Base-by-base conservation (phyloP, 768 basidiomycete species). In the Psilocybe azurescens region DNA sequence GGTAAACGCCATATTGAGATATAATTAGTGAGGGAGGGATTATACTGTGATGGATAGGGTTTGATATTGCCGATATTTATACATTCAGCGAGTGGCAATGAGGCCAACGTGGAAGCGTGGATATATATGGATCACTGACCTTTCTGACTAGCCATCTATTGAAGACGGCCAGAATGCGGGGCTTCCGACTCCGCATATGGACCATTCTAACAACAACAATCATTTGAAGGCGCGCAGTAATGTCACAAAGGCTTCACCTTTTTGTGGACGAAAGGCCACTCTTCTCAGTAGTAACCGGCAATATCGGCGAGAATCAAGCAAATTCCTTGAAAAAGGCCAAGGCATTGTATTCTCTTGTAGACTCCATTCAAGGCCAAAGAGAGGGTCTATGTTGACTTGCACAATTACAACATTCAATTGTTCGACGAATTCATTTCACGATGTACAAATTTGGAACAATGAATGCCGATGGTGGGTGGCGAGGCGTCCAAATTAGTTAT, bases 21-120 rank as follows among this genome's bases (percentile, higher is more conserved):
- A 33, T 52, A 36, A 53, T 50, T 44, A 53, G 44, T 14, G 53
- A 44, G 39, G 46, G 44, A 33, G n/a, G 53, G 53, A 32, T 30
- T 47, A 50, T 18, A 48, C 24, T 55, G 52, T 29, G 52, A 51
- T 28, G 32, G 32, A 38, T 47, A 52, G 51, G 54, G 52, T 38
- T 54, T 48, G 30, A 60, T 56, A 41, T 50, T 38, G 29, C 29
- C 36, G 38, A 38, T 65, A 68, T 68, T 66, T 68, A 68, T 68
- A 66, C 58, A 14, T 28, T 60, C 20, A 20, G 48, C 33, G 52
- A 59, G 47, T 50, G 7, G 51, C 50, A 55, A 39, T 32, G 57
- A 63, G 65, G 55, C 56, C 52, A 53, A 18, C 32, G 18, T 32
- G 5, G 33, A 59, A 46, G 56, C 41, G 49, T 48, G 41, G 52